Evolutionary conservation across 2,329 filamentous ascomycete species (phyloP), one percentile per base, ranked within the genome.

Genomic region (Trichoderma oligosporum): DNA sequence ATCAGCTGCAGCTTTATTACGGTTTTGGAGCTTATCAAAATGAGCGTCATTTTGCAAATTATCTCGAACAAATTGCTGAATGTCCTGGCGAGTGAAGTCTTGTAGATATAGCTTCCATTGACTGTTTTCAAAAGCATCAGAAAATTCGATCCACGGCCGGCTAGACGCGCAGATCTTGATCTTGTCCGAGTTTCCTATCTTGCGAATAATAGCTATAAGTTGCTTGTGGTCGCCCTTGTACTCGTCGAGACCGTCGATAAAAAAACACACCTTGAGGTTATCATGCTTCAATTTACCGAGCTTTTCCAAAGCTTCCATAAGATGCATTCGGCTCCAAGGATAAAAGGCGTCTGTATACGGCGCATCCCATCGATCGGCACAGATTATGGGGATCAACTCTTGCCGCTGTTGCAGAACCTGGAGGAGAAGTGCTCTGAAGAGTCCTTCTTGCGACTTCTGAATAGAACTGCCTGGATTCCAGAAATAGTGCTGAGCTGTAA

Each of bases 171-270:
- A 61, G 8, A 65, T 7, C 6, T 64, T 65, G 36, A 61, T 35
- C 12, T 51, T 45, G 0, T 57, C 33, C 2, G 42, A 46, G 8
- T 39, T 8, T 1, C 56, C 52, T 2, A 66, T 25, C 5, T 44
- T 24, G 4, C 18, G 20, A 2, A 65, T 56, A 1, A 27, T 11
- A 4, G 60, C 24, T 8, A 46, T 56, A 0, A 66, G 7, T 1
- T 61, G 45, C 1, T 55, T 5, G 18, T 62, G 55, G 5, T 66
- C 52, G 1, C 58, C 61, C 0, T 51, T 18, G 20, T 48, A 64
- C 27, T 66, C 62, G 18, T 66, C 61, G 0, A 65, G 36, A 0
- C 61, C 62, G 45, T 64, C 63, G 1, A 65, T 57, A 22, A 65
- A 63, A 20, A 65, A 38, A 20, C 63, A 65, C 1, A 62, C 33